A percentile compares a stretch with the other conserved stretches of the same genome.
Evolutionary conservation across 352 stramenopile genomes (phyloP).

Genomic region (Phytophthora sp.): DNA sequence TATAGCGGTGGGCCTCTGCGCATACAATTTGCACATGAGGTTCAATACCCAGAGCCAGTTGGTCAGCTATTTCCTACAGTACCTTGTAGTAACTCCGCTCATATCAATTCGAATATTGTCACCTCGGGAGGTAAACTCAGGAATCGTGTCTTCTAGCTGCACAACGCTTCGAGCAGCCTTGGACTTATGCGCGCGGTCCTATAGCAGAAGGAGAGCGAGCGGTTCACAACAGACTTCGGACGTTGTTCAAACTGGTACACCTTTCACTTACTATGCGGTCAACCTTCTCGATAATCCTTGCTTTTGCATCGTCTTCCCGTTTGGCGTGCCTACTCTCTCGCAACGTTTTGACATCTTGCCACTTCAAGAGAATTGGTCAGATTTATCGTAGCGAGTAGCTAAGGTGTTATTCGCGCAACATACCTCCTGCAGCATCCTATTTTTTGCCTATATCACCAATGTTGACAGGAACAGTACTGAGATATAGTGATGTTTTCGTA

Average conservation of each 20-base stretch:
- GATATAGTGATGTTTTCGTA: not conserved
- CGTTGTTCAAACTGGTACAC: not conserved
- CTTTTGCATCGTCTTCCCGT: conserved; percentile 36
- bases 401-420: not conserved
- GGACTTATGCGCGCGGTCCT: conserved; percentile 65
- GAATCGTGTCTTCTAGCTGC: conserved; percentile 62
- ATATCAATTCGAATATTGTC: conserved; percentile 67
- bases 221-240: not conserved
- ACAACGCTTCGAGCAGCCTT: conserved; percentile 54
- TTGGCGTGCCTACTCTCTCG: conserved; percentile 37
- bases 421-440: conserved; percentile 49
- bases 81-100: conserved; percentile 84
- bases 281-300: conserved; percentile 47
- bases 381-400: not conserved
- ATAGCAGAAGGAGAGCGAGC: not conserved
- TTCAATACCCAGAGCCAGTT: not conserved
- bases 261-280: conserved; percentile 39
- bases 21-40: not conserved
- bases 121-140: conserved; percentile 66
- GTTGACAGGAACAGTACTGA: not conserved
- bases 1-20: conserved; percentile 63
- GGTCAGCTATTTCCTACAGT: not conserved
- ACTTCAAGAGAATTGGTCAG: conserved; percentile 35
- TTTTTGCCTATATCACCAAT: conserved; percentile 34
- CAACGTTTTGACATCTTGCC: conserved; percentile 48